Percentiles rank a stretch among this genome's conserved stretches.
Conservation (phyloP, 805 yeast species). For the Deakozyma indianensis region DNA sequence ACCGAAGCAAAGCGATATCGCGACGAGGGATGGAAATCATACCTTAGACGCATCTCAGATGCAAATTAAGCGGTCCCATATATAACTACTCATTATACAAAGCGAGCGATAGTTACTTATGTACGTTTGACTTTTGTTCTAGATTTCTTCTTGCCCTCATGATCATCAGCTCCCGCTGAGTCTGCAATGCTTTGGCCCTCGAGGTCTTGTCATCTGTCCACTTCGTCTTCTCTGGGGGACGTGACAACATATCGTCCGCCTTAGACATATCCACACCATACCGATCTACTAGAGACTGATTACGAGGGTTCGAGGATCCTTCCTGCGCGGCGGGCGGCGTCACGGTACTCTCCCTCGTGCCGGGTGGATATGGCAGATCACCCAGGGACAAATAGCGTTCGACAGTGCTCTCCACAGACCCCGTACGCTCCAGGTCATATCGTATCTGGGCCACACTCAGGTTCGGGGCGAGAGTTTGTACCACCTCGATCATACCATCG, state of each 20-base stretch:
- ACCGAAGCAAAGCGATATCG: conserved; percentile 81
- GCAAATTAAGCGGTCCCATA: neutral
- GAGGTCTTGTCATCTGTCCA: conserved; percentile 29
- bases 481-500: conserved; percentile 54
- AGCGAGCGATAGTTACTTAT: neutral
- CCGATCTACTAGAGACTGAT: neutral
- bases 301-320: neutral
- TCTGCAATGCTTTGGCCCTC: conserved; percentile 27
- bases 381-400: conserved; percentile 49
- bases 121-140: conserved; percentile 3
- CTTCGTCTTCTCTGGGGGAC: neutral
- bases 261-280: conserved; percentile 1
- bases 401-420: conserved; percentile 62
- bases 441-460: conserved; percentile 50
- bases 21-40: conserved; percentile 93
- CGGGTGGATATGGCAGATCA: conserved; percentile 29
- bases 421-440: conserved; percentile 51
- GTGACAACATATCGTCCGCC: conserved; percentile 17
- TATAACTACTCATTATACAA: neutral
- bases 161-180: conserved; percentile 40
- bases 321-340: neutral
- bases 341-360: conserved; percentile 9
- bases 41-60: conserved; percentile 27
- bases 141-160: conserved; percentile 44
- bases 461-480: conserved; percentile 59